Evolutionary conservation across 2,329 filamentous ascomycete genomes (phyloP).

Genomic region (Aspergillus sp.): DNA sequence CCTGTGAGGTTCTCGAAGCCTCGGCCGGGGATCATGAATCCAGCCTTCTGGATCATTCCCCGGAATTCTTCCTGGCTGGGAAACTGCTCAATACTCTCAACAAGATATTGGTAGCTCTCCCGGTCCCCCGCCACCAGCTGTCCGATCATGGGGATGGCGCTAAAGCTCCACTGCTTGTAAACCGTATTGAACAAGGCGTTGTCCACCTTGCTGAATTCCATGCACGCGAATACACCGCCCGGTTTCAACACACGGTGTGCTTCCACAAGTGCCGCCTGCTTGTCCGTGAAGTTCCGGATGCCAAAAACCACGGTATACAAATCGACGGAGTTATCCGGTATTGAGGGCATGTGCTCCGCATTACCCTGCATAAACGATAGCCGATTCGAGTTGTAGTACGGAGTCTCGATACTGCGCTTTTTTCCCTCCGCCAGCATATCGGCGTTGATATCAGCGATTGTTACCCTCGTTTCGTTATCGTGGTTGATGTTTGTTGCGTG

Average conservation of each 20-base stretch:
- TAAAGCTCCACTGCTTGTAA: constrained; percentile 96
- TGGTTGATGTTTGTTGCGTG: constrained; percentile 78
- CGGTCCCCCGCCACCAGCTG: constrained; percentile 91
- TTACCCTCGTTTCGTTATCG: constrained; percentile 79
- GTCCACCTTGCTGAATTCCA: constrained; percentile 89
- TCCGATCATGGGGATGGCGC: constrained; percentile 90
- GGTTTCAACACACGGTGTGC: constrained; percentile 88
- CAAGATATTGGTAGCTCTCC: constrained; percentile 96
- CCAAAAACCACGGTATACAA: constrained; percentile 97
- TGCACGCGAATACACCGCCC: constrained; percentile 91
- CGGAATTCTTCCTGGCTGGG: constrained; percentile 82
- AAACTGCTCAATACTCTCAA: constrained; percentile 95
- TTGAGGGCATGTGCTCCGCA: constrained; percentile 69
- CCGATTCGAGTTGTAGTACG: constrained; percentile 56
- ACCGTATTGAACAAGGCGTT: constrained; percentile 76
- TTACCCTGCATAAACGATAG: constrained; percentile 85
- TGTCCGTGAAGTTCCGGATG: constrained; percentile 95
- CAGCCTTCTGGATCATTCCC: constrained; percentile 60
- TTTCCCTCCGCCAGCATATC: constrained; percentile 89
- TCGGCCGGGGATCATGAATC: constrained; percentile 77
- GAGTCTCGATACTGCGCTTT: constrained; percentile 68
- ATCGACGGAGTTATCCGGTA: constrained; percentile 74
- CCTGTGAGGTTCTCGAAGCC: constrained; percentile 90
- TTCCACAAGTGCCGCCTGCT: constrained; percentile 76
- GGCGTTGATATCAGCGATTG: constrained; percentile 93